Evolutionary conservation across 495 filamentous ascomycete genomes (phyloP), one percentile per base, ranked within the genome.

Genomic region (Entonaema liquescens): DNA sequence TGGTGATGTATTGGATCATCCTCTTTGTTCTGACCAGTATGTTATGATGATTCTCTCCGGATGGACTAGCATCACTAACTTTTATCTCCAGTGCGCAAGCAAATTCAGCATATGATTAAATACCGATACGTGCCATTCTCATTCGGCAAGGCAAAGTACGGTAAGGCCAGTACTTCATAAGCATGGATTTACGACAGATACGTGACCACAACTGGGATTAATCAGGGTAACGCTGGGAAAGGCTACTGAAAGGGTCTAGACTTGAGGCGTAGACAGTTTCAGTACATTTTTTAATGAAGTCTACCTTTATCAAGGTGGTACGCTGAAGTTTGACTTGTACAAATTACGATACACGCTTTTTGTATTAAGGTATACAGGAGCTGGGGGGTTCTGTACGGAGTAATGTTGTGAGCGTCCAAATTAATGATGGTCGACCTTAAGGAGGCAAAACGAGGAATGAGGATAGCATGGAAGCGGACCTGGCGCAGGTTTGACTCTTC

Each of bases 31-130:
- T 99, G 79, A 99, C 95, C 17, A 99, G 94, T 97, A 88, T 71
- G 93, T 87, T 58, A 31, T 8, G 23, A 44, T 19, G 13, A 1
- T 42, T 42, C 1, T 54, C 5, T 15, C 9, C 1, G 15, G 11
- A n/a, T 33, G 36, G 8, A 28, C 3, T 58, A n/a, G 7, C 17
- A 15, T 65, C 61, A 31, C 79, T 81, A 63, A 84, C n/a, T 76
- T 29, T 17, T 0, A 31, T 56, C 7, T 56, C 36, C 71, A 97
- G 93, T 99, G 95, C 88, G 95, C 76, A 90, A 94, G 81, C 95
- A 99, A 82, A 99, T 99, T 66, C 95, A 99, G 85, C 94, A 97
- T 82, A 99, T 99, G 95, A 97, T 99, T 89, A 99, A 98, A 84
- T 99, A 99, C 84, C 93, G 95, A 81, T 99, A 98, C 78, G 93